phyloP scores from a whole-genome alignment of 768 basidiomycete species.

The Tephrocybe sp. region DNA sequence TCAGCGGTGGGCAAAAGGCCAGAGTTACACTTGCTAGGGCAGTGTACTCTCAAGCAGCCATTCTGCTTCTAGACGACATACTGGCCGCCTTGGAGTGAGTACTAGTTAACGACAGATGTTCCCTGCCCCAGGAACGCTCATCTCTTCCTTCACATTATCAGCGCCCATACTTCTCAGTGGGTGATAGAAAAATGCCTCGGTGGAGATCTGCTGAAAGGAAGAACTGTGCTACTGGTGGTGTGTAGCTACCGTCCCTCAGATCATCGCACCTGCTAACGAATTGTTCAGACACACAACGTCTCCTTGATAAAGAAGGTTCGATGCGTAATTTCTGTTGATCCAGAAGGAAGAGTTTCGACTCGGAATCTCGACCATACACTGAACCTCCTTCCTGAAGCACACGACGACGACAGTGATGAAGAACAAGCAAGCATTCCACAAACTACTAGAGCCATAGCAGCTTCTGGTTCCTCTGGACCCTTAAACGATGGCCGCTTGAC shows the following conservation, averaged over 20 bases:
- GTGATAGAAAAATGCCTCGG: constrained; percentile 76
- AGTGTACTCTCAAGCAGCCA: constrained; percentile 47
- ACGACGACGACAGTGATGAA: not conserved
- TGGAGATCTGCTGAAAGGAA: constrained; percentile 68
- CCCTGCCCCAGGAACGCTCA: constrained; percentile 5
- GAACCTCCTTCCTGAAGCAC: not conserved
- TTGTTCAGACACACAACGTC: constrained; percentile 45
- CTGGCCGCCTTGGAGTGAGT: constrained; percentile 56
- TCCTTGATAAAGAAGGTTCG: constrained; percentile 50
- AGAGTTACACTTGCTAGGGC: constrained; percentile 43
- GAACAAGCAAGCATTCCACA: not conserved
- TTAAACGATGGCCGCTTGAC: constrained; percentile 51
- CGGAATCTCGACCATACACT: constrained; percentile 41
- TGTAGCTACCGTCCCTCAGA: constrained; percentile 14
- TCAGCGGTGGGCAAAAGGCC: constrained; percentile 51
- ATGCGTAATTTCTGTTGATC: constrained; percentile 53
- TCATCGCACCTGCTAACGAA: not conserved
- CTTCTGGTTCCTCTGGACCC: constrained; percentile 11
- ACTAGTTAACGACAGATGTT: too few relatives aligned
- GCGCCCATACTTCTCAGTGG: constrained; percentile 74
- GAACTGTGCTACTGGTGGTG: constrained; percentile 81
- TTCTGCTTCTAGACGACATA: constrained; percentile 70
- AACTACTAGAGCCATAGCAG: not conserved
- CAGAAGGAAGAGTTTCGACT: constrained; percentile 48
- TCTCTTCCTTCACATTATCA: constrained; percentile 1